Percentiles rank a stretch among this genome's conserved stretches.
Conservation (phyloP, 371 early-diverging fungal genomes). For the Nematocida displodere region DNA sequence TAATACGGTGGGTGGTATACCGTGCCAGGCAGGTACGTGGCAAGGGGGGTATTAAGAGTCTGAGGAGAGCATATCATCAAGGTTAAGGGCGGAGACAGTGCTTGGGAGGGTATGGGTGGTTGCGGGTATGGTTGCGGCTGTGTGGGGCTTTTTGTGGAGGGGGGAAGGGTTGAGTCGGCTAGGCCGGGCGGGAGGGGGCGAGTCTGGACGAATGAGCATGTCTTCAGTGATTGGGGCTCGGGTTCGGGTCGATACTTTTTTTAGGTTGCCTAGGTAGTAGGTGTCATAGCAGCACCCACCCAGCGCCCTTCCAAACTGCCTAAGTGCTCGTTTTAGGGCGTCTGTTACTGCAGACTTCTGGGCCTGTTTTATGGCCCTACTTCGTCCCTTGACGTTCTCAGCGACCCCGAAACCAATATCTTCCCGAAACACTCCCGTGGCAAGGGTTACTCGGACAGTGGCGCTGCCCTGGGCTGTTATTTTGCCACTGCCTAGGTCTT, state of each 20-base stretch:
- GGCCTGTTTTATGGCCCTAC: constrained; percentile 79
- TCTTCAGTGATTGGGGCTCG: not conserved
- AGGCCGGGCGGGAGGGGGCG: not conserved
- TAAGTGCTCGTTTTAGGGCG: constrained; percentile 80
- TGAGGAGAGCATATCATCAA: not conserved
- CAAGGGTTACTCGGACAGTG: constrained; percentile 76
- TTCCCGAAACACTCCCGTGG: constrained; percentile 84
- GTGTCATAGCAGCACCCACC: constrained; percentile 93
- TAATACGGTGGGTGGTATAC: too few relatives aligned
- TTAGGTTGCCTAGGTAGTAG: constrained; percentile 69
- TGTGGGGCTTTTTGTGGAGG: too few relatives aligned
- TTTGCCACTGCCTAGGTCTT: constrained; percentile 64
- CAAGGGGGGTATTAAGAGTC: not conserved
- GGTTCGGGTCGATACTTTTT: constrained; percentile 39
- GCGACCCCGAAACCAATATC: constrained; percentile 78
- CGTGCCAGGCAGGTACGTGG: too few relatives aligned
- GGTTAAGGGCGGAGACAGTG: not conserved
- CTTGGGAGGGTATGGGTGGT: too few relatives aligned
- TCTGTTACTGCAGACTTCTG: constrained; percentile 93
- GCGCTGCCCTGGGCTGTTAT: constrained; percentile 74
- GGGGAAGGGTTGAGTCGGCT: not conserved
- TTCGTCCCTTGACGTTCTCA: constrained; percentile 76
- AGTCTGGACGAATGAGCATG: not conserved
- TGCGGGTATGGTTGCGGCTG: not conserved
- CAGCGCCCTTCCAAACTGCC: constrained; percentile 81